These are phyloP conservation scores for Pythium dissimile DNA, from an alignment of 352 stramenopile species.

Conservation along the genomic window DNA sequence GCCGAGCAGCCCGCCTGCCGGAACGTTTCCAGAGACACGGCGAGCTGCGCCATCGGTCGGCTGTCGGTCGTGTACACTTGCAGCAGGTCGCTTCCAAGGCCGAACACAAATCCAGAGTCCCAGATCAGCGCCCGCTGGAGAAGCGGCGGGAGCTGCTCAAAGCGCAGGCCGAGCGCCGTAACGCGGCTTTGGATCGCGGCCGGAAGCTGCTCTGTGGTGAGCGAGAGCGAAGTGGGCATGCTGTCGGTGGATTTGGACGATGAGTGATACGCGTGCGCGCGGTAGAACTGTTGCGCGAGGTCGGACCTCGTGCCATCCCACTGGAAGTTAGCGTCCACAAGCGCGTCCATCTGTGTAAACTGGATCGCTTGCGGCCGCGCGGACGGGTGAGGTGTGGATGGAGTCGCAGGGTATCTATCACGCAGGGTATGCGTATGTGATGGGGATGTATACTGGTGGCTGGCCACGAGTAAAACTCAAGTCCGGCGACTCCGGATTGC, in stretches of 20 bases:
- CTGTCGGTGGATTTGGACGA: background rate
- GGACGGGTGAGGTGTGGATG: background rate
- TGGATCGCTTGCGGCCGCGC: background rate
- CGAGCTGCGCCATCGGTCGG: slow-evolving; percentile 31
- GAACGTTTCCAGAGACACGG: slow-evolving; percentile 20
- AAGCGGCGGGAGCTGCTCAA: slow-evolving; percentile 10
- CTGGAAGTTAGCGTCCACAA: slow-evolving; percentile 3
- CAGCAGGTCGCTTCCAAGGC: slow-evolving; percentile 8
- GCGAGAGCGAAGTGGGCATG: background rate
- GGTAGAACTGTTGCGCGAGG: slow-evolving; percentile 30
- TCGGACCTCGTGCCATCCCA: slow-evolving; percentile 23
- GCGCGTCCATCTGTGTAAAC: background rate
- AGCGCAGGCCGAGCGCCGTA: background rate
- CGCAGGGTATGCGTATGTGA: too few species aligned
- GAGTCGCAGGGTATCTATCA: background rate
- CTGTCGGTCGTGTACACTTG: slow-evolving; percentile 25
- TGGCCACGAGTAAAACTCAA: too few species aligned
- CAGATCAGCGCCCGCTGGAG: slow-evolving; percentile 20
- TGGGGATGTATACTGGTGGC: too few species aligned
- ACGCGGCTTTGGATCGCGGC: slow-evolving; percentile 3
- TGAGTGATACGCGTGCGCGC: background rate
- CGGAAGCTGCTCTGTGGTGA: slow-evolving; percentile 11
- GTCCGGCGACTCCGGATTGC: too few species aligned
- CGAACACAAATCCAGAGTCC: slow-evolving; percentile 17
- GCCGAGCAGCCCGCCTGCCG: slow-evolving; percentile 11